Evolutionary conservation across 2,329 filamentous ascomycete species (phyloP).

Genomic region (Ambrosiella beaveri): DNA sequence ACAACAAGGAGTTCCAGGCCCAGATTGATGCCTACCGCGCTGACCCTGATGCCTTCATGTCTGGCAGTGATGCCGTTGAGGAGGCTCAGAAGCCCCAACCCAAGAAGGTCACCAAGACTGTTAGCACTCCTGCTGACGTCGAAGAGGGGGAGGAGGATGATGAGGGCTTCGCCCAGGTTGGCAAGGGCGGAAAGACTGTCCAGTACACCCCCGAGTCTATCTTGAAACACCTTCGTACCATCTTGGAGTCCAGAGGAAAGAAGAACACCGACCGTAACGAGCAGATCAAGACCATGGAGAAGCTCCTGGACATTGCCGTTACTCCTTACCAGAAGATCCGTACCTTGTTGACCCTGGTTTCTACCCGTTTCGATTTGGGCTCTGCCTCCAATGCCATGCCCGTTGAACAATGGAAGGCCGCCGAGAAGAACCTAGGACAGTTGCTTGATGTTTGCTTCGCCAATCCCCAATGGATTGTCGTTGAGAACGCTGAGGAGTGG

Average conservation of each 20-base stretch:
- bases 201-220: slow-evolving; percentile 95
- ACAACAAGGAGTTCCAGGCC: slow-evolving; percentile 81
- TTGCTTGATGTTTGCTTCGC: slow-evolving; percentile 65
- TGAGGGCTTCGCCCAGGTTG: slow-evolving; percentile 77
- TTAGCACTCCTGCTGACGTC: slow-evolving; percentile 31
- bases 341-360: slow-evolving; percentile 78
- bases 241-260: slow-evolving; percentile 90
- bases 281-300: slow-evolving; percentile 97
- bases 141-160: slow-evolving; percentile 42
- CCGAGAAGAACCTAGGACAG: slow-evolving; percentile 66
- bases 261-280: slow-evolving; percentile 95
- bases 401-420: slow-evolving; percentile 90
- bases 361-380: slow-evolving; percentile 84
- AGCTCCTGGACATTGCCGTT: slow-evolving; percentile 71
- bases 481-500: slow-evolving; percentile 93
- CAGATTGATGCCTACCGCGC: slow-evolving; percentile 77
- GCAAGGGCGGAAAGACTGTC: slow-evolving; percentile 72
- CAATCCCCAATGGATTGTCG: slow-evolving; percentile 65
- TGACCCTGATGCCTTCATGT: slow-evolving; percentile 77
- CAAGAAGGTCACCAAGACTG: slow-evolving; percentile 25
- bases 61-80: slow-evolving; percentile 54
- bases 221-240: slow-evolving; percentile 84
- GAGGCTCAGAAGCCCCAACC: slow-evolving; percentile 28
- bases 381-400: slow-evolving; percentile 67
- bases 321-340: slow-evolving; percentile 90